These are phyloP conservation scores for Apiospora kogelbergensis DNA, from an alignment of 2,329 filamentous ascomycete species.

Conservation along the genomic window DNA sequence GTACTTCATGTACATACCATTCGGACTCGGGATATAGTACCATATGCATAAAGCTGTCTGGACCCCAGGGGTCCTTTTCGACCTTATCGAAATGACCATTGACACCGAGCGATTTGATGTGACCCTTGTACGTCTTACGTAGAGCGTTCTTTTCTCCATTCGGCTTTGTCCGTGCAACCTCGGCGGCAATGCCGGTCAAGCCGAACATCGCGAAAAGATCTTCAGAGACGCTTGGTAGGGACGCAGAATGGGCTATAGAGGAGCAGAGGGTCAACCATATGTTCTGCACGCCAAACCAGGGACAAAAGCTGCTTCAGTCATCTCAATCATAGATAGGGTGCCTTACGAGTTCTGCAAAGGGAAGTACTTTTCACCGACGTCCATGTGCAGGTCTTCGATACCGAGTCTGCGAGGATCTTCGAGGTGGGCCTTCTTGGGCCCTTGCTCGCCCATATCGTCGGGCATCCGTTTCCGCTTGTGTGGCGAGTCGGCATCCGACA, in stretches of 20 bases:
- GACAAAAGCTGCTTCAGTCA: slow-evolving; percentile 3
- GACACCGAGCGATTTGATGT: slow-evolving; percentile 64
- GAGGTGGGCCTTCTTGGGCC: slow-evolving; percentile 62
- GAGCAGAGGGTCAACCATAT: slow-evolving; percentile 45
- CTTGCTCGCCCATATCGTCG: slow-evolving; percentile 56
- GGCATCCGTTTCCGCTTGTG: slow-evolving; percentile 62
- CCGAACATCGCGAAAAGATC: slow-evolving; percentile 62
- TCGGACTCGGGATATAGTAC: slow-evolving; percentile 52
- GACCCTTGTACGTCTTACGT: slow-evolving; percentile 67
- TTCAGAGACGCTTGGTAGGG: slow-evolving; percentile 48
- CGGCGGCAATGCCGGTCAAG: slow-evolving; percentile 55
- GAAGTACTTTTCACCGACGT: slow-evolving; percentile 67
- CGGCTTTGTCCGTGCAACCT: slow-evolving; percentile 62
- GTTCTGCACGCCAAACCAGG: slow-evolving; percentile 16
- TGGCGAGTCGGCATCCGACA: slow-evolving; percentile 50
- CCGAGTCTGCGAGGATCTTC: slow-evolving; percentile 57
- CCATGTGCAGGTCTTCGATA: slow-evolving; percentile 64
- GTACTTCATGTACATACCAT: slow-evolving; percentile 55
- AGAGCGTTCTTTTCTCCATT: slow-evolving; percentile 68
- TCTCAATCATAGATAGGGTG: slow-evolving; percentile 38
- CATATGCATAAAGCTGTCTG: slow-evolving; percentile 54
- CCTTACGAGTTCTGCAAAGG: slow-evolving; percentile 67
- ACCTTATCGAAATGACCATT: slow-evolving; percentile 60
- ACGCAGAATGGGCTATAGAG: slow-evolving; percentile 48
- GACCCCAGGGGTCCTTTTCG: slow-evolving; percentile 53